Percentiles rank a stretch among this genome's conserved stretches.
phyloP scores from a whole-genome alignment of 306 rosid species.

The Carpinus viminea region DNA sequence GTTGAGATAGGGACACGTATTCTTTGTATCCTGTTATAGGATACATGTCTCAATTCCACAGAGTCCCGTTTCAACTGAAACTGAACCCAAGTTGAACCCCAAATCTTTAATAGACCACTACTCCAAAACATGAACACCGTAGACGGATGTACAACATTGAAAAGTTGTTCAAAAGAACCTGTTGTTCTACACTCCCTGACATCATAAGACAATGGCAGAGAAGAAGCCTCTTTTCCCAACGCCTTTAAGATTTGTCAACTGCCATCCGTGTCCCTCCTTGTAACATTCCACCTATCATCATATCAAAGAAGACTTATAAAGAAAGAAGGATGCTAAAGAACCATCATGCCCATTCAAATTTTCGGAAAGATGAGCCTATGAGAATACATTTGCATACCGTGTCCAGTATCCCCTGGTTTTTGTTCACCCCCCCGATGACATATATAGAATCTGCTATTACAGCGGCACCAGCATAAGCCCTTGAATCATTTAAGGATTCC shows the following conservation, averaged over 20 bases:
- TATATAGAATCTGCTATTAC: constrained; percentile 42
- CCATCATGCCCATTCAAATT: too few relatives aligned
- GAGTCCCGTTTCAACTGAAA: too few relatives aligned
- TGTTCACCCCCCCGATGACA: constrained; percentile 37
- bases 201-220: constrained; percentile 41
- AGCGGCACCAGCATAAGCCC: constrained; percentile 35
- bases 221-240: constrained; percentile 49
- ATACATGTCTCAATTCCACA: too few relatives aligned
- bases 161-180: background rate
- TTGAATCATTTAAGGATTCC: constrained; percentile 33
- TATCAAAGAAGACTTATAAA: background rate
- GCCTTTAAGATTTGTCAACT: constrained; percentile 29
- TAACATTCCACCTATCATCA: constrained; percentile 48
- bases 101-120: background rate
- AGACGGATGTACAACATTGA: background rate
- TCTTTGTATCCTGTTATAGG: too few relatives aligned
- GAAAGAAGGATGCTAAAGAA: background rate
- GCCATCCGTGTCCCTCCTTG: constrained; percentile 45
- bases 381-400: constrained; percentile 23
- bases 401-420: constrained; percentile 21
- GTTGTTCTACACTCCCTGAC: constrained; percentile 3
- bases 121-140: background rate
- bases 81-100: too few relatives aligned
- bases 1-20: too few relatives aligned
- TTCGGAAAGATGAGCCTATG: background rate